Evolutionary conservation across 2,329 filamentous ascomycete genomes (phyloP).

Genomic region (Shiraia bambusicola): DNA sequence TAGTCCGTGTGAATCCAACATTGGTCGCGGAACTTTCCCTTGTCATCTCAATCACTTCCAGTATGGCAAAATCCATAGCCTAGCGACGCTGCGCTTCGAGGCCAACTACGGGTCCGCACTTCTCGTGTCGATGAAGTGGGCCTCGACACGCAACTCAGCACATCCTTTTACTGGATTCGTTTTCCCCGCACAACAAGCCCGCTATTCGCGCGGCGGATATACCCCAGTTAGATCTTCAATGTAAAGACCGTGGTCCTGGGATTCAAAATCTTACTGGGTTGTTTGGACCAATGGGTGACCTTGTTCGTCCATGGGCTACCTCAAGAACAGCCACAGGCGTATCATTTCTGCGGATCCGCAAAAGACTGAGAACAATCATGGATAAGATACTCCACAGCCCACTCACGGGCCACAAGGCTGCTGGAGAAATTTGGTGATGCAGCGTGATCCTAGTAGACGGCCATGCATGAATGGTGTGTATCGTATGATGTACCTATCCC

Average conservation of each 20-base stretch:
- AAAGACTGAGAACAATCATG: slow-evolving; percentile 11
- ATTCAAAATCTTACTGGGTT: slow-evolving; percentile 12
- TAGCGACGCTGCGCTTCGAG: too few relatives aligned
- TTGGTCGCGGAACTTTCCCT: too few relatives aligned
- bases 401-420: slow-evolving; percentile 9
- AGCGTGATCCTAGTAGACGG: slow-evolving; percentile 10
- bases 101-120: slow-evolving; percentile 29
- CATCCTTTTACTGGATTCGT: slow-evolving; percentile 13
- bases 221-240: slow-evolving; percentile 19
- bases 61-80: too few relatives aligned
- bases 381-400: slow-evolving; percentile 9
- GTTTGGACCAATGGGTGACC: slow-evolving; percentile 26
- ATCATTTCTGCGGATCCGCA: slow-evolving; percentile 38
- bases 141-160: slow-evolving; percentile 14
- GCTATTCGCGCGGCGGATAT: slow-evolving; percentile 22
- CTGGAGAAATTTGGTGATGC: slow-evolving; percentile 11
- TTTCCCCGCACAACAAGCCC: slow-evolving; percentile 29
- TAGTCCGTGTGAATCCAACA: too few relatives aligned
- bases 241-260: slow-evolving; percentile 24
- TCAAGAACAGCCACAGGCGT: slow-evolving; percentile 7
- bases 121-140: slow-evolving; percentile 17
- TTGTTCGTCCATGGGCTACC: slow-evolving; percentile 10
- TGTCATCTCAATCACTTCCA: too few relatives aligned
- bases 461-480: slow-evolving; percentile 12
- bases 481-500: slow-evolving; percentile 22